These are phyloP conservation scores for Phytophthora crassamura DNA, from an alignment of 352 stramenopile species.

Conservation along the genomic window DNA sequence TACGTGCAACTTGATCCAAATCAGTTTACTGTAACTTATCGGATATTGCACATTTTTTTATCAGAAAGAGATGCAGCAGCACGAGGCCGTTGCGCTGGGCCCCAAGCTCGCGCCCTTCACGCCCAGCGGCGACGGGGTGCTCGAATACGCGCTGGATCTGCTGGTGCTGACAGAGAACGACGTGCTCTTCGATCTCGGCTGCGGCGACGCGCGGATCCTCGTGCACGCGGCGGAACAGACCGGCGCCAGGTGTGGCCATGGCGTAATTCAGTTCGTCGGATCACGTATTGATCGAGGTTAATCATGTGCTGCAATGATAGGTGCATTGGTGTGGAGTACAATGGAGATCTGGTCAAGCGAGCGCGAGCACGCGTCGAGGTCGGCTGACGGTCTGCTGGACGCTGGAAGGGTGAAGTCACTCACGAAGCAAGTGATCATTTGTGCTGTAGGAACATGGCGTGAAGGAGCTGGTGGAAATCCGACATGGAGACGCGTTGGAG, in stretches of 20 bases:
- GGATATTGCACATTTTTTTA: too few relatives aligned
- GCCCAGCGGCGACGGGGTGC: conserved; percentile 70
- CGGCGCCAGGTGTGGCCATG: conserved; percentile 41
- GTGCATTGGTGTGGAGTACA: conserved; percentile 83
- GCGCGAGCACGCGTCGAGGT: conserved; percentile 56
- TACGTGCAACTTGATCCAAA: conserved; percentile 14
- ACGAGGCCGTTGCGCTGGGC: conserved; percentile 19
- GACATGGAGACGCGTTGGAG: conserved; percentile 65
- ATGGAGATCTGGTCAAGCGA: conserved; percentile 60
- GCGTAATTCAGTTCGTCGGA: neutral
- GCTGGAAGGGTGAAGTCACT: too few relatives aligned
- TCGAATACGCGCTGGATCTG: conserved; percentile 67
- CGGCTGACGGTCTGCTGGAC: neutral
- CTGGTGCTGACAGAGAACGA: conserved; percentile 60
- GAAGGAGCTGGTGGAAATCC: conserved; percentile 56
- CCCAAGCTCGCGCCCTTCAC: conserved; percentile 85
- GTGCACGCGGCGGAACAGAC: conserved; percentile 60
- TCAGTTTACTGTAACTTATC: too few relatives aligned
- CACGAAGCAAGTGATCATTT: conserved; percentile 1
- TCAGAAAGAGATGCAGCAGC: conserved; percentile 12
- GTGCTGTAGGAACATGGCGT: conserved; percentile 49
- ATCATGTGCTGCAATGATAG: conserved; percentile 28
- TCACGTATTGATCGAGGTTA: neutral
- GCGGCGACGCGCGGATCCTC: conserved; percentile 78
- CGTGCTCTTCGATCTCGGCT: conserved; percentile 82